Percentiles rank a stretch among this genome's conserved stretches.
Evolutionary conservation across 1,284 basidiomycete species (phyloP).

Genomic region (Bjerkandera adusta): DNA sequence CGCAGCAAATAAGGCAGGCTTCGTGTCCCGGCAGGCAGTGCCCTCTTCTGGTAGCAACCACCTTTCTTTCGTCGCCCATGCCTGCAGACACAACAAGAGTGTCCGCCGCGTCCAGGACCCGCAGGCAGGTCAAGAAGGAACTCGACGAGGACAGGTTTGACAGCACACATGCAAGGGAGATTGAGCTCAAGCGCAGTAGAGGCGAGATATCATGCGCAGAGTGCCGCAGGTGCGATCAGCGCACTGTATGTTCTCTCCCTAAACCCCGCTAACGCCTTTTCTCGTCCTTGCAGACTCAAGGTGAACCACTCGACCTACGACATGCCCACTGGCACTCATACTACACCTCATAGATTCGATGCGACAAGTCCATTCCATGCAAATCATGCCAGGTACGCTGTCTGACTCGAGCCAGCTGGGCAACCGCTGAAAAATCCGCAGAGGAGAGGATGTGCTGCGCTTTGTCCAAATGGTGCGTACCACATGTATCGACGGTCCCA

Average conservation of each 20-base stretch:
- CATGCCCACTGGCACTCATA: too few species aligned
- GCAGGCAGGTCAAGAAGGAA: conserved; percentile 26
- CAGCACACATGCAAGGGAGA: conserved; percentile 35
- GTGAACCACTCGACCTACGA: conserved; percentile 19
- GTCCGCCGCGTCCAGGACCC: conserved; percentile 23
- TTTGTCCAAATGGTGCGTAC: conserved; percentile 67
- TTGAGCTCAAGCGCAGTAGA: conserved; percentile 64
- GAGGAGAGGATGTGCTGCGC: conserved; percentile 61
- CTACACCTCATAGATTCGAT: conserved; percentile 49
- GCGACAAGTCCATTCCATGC: conserved; percentile 75
- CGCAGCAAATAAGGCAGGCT: conserved; percentile 14
- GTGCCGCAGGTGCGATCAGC: conserved; percentile 57
- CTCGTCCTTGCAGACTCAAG: conserved; percentile 22
- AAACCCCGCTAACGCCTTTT: conserved; percentile 14
- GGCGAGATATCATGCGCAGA: conserved; percentile 73
- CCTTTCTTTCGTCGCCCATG: conserved; percentile 26
- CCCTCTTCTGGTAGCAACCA: conserved; percentile 17
- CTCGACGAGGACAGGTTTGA: conserved; percentile 29
- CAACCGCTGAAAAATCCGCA: conserved; percentile 20
- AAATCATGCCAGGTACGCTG: conserved; percentile 59
- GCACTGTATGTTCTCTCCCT: conserved; percentile 7
- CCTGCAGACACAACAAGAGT: conserved; percentile 31
- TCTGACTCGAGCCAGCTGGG: not conserved
- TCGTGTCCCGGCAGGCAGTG: conserved; percentile 3
- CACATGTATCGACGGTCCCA: not conserved